phyloP scores from a whole-genome alignment of 176 grass and related monocot species.

The Eremochloa ophiuroides region DNA sequence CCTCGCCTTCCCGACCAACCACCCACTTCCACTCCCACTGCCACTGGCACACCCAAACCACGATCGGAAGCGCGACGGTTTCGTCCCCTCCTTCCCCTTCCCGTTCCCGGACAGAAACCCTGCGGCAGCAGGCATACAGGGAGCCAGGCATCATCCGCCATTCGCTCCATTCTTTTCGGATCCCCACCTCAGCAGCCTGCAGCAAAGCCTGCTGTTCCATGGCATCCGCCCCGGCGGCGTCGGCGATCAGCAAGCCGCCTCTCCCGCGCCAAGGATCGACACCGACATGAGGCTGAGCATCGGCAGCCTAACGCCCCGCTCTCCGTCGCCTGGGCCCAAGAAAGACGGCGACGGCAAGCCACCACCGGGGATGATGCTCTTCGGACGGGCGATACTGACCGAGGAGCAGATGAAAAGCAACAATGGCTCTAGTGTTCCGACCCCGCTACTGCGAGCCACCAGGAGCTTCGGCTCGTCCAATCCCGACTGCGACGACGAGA shows the following conservation, averaged over 20 bases:
- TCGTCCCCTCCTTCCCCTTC: constrained; percentile 45
- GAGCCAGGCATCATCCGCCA: constrained; percentile 94
- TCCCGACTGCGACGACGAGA: constrained; percentile 44
- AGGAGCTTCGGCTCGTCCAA: constrained; percentile 18
- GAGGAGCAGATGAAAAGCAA: constrained; percentile 54
- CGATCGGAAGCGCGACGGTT: background rate
- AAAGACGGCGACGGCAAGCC: constrained; percentile 35
- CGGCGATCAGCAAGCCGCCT: background rate
- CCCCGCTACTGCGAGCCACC: too few relatives aligned
- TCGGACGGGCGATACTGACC: constrained; percentile 68
- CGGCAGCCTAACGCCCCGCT: constrained; percentile 10
- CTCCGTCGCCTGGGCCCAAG: constrained; percentile 16
- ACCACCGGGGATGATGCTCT: constrained; percentile 52
- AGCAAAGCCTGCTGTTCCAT: constrained; percentile 26
- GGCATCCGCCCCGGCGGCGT: constrained; percentile 24
- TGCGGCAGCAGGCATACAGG: constrained; percentile 88
- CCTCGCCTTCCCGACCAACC: background rate
- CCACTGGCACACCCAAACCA: background rate
- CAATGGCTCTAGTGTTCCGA: too few relatives aligned
- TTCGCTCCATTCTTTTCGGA: constrained; percentile 61
- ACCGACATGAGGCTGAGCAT: constrained; percentile 22
- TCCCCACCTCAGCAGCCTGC: constrained; percentile 59
- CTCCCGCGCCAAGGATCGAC: constrained; percentile 18
- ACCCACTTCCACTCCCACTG: background rate
- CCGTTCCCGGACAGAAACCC: constrained; percentile 32